Conservation (phyloP, 768 basidiomycete genomes). For the Boletus sp. region DNA sequence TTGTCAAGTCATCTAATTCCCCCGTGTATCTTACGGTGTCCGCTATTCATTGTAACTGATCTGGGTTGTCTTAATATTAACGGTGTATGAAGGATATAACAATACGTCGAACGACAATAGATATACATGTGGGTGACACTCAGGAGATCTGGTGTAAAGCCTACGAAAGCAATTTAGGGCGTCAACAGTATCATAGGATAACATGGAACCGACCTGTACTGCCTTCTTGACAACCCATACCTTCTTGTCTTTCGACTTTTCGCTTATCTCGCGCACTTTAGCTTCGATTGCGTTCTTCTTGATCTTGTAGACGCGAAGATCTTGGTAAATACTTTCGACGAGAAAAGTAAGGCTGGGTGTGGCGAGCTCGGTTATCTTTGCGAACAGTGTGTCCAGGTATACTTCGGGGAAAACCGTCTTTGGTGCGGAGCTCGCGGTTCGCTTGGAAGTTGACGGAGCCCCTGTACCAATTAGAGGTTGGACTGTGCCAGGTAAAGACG, state of each 20-base stretch:
- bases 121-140: not conserved
- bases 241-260: constrained; percentile 71
- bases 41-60: not conserved
- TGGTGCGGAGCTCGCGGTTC: constrained; percentile 29
- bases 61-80: constrained; percentile 1
- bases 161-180: constrained; percentile 5
- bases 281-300: constrained; percentile 85
- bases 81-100: constrained; percentile 8
- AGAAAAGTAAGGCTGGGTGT: constrained; percentile 64
- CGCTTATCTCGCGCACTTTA: constrained; percentile 73
- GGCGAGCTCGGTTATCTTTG: constrained; percentile 60
- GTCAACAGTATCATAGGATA: not conserved
- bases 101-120: constrained; percentile 1
- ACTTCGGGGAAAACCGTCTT: constrained; percentile 70
- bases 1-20: not conserved
- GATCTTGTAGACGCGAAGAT: constrained; percentile 64
- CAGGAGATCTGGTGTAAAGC: constrained; percentile 6
- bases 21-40: too few relatives aligned
- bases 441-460: constrained; percentile 27
- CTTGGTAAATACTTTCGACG: constrained; percentile 71
- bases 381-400: constrained; percentile 57
- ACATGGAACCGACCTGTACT: constrained; percentile 5
- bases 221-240: constrained; percentile 65
- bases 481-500: constrained; percentile 42
- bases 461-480: constrained; percentile 18